These are phyloP conservation scores for Aspergillus clavatus DNA, from an alignment of 2,329 filamentous ascomycete species.

Conservation along the genomic window DNA sequence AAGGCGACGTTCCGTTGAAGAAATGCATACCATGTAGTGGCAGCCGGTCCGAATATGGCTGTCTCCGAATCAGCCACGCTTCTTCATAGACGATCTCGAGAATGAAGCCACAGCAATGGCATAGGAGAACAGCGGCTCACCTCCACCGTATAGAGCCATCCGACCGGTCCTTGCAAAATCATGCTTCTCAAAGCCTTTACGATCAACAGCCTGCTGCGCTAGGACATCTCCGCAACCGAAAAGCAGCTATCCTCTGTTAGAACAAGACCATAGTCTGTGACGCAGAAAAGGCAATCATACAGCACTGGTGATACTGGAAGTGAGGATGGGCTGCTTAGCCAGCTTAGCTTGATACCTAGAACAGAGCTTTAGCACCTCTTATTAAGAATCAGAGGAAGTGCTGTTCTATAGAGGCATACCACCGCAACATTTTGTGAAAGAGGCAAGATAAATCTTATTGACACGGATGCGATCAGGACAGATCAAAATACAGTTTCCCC, in stretches of 20 bases:
- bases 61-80: slow-evolving; percentile 6
- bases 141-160: slow-evolving; percentile 48
- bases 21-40: slow-evolving; percentile 80
- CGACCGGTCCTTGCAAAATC: slow-evolving; percentile 51
- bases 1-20: slow-evolving; percentile 67
- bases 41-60: slow-evolving; percentile 79
- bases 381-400: slow-evolving; percentile 6
- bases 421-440: slow-evolving; percentile 31
- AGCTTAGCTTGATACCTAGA: slow-evolving; percentile 79
- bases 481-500: not conserved
- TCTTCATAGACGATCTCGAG: not conserved
- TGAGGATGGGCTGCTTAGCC: slow-evolving; percentile 76
- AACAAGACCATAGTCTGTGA: not conserved
- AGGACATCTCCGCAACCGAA: slow-evolving; percentile 89
- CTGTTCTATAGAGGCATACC: slow-evolving; percentile 20
- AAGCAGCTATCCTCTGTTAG: slow-evolving; percentile 55
- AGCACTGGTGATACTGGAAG: slow-evolving; percentile 83
- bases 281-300: slow-evolving; percentile 35
- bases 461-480: not conserved
- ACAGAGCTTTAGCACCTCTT: slow-evolving; percentile 15
- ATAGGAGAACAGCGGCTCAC: slow-evolving; percentile 26
- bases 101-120: slow-evolving; percentile 1
- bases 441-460: not conserved
- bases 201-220: slow-evolving; percentile 87
- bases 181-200: slow-evolving; percentile 70